Evolutionary conservation across 306 rosid species (phyloP), one percentile per base, ranked within the genome.

Genomic region (Myrica gale): DNA sequence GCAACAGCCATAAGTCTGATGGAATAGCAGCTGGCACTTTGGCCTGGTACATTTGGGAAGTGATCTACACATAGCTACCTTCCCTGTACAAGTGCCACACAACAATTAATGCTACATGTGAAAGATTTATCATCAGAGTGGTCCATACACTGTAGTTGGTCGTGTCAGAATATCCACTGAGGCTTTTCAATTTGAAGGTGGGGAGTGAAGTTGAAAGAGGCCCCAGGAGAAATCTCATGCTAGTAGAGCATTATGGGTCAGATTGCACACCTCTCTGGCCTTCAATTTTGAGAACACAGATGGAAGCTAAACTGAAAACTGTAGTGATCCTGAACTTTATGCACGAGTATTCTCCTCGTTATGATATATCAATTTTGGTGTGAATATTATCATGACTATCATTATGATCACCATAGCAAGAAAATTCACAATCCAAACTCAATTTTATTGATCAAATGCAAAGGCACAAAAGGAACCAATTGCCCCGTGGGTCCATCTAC

Each of bases 31-130:
- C 47, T n/a, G 3, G 61, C 61, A 46, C 55, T 67, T 67, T 54
- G 80, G 47, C 58, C 0, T 16, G 7, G 6, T 21, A 3, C 6
- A 32, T 3, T 0, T 3, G 74, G 20, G 23, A 7, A 60, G 7
- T 50, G 48, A 4, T 55, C 13, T 3, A 26, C 21, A 13, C 46
- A 3, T n/a, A n/a, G 57, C 45, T 60, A 6, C 71, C 26, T 41
- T 9, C 20, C 67, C 69, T 69, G 58, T 3, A 10, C 53, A 70
- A 46, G 9, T 50, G 11, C 32, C 52, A 26, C 2, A 21, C 53
- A 6, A 77, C 12, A 70, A 57, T 78, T 41, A 78, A 78, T 78
- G 82, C 67, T 16, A 78, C 76, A 70, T 60, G 76, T 60, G 63
- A 6, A 21, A 3, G n/a, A 20, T 32, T 42, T 13, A 26, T 69